phyloP scores from a whole-genome alignment of 208 protist species.

The Trypanosoma vivax region DNA sequence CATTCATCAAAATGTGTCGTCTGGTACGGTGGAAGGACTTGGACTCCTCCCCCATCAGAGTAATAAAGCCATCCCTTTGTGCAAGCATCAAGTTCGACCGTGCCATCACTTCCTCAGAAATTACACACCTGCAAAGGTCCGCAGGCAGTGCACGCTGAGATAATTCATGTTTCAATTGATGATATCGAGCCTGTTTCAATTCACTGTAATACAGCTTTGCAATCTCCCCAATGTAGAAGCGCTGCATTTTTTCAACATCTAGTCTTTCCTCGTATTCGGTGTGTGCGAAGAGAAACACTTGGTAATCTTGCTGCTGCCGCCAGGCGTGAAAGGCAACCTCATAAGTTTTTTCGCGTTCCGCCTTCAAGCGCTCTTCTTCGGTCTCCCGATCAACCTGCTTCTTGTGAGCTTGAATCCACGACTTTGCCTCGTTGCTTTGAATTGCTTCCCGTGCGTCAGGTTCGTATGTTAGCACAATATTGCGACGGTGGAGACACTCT shows the following conservation, averaged over 20 bases:
- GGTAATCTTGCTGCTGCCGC: slow-evolving; percentile 16
- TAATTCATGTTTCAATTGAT: slow-evolving; percentile 26
- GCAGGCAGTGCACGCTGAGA: slow-evolving; percentile 17
- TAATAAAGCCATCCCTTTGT: slow-evolving; percentile 24
- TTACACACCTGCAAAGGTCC: slow-evolving; percentile 11
- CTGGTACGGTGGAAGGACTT: slow-evolving; percentile 20
- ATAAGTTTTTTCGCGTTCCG: slow-evolving; percentile 1
- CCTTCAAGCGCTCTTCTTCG: not conserved
- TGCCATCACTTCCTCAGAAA: slow-evolving; percentile 19
- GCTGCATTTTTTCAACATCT: slow-evolving; percentile 32
- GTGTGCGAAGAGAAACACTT: slow-evolving; percentile 27
- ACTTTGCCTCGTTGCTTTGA: slow-evolving; percentile 18
- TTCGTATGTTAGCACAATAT: slow-evolving; percentile 21
- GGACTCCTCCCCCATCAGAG: slow-evolving; percentile 24
- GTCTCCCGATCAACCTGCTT: slow-evolving; percentile 21
- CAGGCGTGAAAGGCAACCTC: slow-evolving; percentile 11
- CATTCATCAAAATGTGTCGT: slow-evolving; percentile 15
- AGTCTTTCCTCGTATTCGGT: slow-evolving; percentile 32
- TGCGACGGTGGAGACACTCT: slow-evolving; percentile 24
- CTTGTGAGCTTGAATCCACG: slow-evolving; percentile 24
- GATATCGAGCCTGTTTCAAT: slow-evolving; percentile 20
- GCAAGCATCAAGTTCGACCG: slow-evolving; percentile 22
- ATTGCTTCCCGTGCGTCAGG: slow-evolving; percentile 16
- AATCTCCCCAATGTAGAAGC: slow-evolving; percentile 22
- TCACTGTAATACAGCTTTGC: slow-evolving; percentile 15